Conservation (phyloP, 2,329 filamentous ascomycete genomes). For the Fonsecaea nubica region DNA sequence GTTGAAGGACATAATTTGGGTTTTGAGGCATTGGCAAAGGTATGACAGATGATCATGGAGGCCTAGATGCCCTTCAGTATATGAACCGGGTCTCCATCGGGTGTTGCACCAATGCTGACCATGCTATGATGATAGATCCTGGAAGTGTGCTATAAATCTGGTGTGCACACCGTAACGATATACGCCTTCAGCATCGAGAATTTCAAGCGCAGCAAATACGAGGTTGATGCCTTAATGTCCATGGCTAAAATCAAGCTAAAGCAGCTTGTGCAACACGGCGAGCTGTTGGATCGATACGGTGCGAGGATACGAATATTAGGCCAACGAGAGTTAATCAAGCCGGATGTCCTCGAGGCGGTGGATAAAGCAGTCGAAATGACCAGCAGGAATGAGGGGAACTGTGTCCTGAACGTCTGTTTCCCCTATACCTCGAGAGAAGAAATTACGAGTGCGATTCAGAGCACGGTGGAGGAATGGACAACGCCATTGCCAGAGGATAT, state of each 20-base stretch:
- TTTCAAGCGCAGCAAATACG: constrained; percentile 94
- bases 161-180: constrained; percentile 94
- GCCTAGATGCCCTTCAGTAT: not conserved
- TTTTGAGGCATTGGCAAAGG: constrained; percentile 90
- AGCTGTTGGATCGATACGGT: constrained; percentile 89
- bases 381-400: constrained; percentile 75
- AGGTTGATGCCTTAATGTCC: constrained; percentile 96
- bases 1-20: constrained; percentile 95
- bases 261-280: constrained; percentile 90
- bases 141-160: constrained; percentile 97
- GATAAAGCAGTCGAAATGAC: constrained; percentile 87
- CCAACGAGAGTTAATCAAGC: constrained; percentile 79
- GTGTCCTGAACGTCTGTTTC: constrained; percentile 91
- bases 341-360: constrained; percentile 86
- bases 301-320: constrained; percentile 85
- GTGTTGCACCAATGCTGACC: not conserved
- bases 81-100: not conserved
- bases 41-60: constrained; percentile 47
- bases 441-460: constrained; percentile 86
- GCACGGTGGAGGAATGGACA: constrained; percentile 86
- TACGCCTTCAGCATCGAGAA: constrained; percentile 99
- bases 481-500: constrained; percentile 64
- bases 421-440: constrained; percentile 96
- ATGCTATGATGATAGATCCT: constrained; percentile 67
- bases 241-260: constrained; percentile 94